Base-by-base conservation (phyloP, 2,329 filamentous ascomycete species). In the Exserohilum turcica region DNA sequence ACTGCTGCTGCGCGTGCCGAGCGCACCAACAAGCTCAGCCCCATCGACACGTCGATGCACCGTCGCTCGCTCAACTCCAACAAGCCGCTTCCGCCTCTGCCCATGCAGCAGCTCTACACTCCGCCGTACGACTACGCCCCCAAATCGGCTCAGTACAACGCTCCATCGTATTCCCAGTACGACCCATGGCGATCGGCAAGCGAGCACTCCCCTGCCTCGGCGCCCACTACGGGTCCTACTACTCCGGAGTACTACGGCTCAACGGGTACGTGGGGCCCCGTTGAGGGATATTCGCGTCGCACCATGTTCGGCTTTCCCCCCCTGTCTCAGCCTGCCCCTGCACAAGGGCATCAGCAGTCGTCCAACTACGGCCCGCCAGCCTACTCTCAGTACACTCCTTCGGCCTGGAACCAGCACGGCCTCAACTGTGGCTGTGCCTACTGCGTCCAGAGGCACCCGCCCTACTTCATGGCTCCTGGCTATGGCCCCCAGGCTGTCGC, bases 21-120 rank as follows among this genome's bases (percentile, higher is more conserved):
- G 24, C 73, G 77, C 10, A 54, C 59, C 48, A 68, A 59, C 59
- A 80, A 80, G 65, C 75, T 88, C 61, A 82, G 82, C 44, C 84
- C 86, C 28, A 82, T 90, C 57, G 84, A 89, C 65, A 89, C 86
- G 46, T 86, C 83, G 59, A 76, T 88, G 51, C 77, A 84, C 57
- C 79, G 84, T 52, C 76, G 79, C 52, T 74, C 77, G 39, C 65
- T 80, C 43, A 73, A 73, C 53, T 64, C 67, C 52, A 76, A 80
- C 60, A 83, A 84, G 66, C 70, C 74, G 33, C 64, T 76, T 9
- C 72, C 74, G 27, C 70, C 74, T 32, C 60, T 72, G 45, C 71
- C 73, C n/a, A 64, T 72, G 65, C 63, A 71, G 52, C 68, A 71
- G 63, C 77, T 78, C 75, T 64, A 78, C 62, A 70, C 65, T 43